These are phyloP conservation scores for Haberlea rhodopensis DNA, from an alignment of 257 asterid genomes.

Conservation along the genomic window DNA sequence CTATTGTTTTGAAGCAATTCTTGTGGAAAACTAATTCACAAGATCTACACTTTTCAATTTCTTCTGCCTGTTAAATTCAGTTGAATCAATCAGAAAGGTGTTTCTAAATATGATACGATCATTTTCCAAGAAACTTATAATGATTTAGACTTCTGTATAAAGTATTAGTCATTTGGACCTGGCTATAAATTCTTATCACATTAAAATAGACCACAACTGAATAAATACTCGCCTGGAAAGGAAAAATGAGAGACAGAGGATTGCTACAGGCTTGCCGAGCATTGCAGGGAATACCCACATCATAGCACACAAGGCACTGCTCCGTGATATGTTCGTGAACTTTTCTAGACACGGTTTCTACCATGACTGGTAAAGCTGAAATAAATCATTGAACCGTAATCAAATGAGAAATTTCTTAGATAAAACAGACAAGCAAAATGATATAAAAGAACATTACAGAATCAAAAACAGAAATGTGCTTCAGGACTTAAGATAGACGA, in stretches of 20 bases:
- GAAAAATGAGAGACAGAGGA: slow-evolving; percentile 79
- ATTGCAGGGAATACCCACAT: slow-evolving; percentile 72
- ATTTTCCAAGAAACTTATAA: neutral
- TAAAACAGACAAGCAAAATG: neutral
- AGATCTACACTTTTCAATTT: slow-evolving; percentile 67
- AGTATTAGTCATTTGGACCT: slow-evolving; percentile 4
- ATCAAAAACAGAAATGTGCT: neutral
- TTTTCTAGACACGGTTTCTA: slow-evolving; percentile 70
- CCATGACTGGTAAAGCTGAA: slow-evolving; percentile 85
- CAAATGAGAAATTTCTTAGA: neutral
- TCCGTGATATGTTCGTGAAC: slow-evolving; percentile 75
- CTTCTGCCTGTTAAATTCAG: slow-evolving; percentile 67
- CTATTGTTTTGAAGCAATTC: slow-evolving; percentile 60
- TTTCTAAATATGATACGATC: slow-evolving; percentile 2
- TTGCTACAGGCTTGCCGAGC: slow-evolving; percentile 79
- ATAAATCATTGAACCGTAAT: slow-evolving; percentile 7
- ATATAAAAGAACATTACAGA: neutral
- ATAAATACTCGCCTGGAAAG: slow-evolving; percentile 70
- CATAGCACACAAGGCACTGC: slow-evolving; percentile 94
- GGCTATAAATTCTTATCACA: too few relatives aligned
- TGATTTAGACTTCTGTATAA: slow-evolving; percentile 10
- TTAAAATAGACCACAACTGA: neutral
- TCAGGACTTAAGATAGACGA: neutral
- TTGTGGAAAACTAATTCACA: slow-evolving; percentile 76
- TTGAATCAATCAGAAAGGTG: slow-evolving; percentile 19